Conservation (phyloP, 768 basidiomycete genomes). For the Cyathus striatus region DNA sequence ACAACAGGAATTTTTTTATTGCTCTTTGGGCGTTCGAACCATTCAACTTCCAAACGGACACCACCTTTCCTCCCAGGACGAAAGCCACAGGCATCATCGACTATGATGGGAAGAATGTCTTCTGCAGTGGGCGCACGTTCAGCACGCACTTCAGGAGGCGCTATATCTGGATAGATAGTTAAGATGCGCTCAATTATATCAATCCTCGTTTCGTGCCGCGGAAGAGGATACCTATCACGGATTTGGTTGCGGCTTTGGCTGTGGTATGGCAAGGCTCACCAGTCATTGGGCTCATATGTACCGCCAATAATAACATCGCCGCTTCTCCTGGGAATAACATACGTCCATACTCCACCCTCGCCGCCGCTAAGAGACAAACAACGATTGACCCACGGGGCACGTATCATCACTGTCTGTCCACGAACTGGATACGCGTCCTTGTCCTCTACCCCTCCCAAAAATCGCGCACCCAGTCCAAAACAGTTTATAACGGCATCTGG, state of each 20-base stretch:
- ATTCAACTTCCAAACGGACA: conserved; percentile 45
- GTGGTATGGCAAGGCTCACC: conserved; percentile 26
- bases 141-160: conserved; percentile 37
- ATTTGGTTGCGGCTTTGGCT: background rate
- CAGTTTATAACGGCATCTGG: conserved; percentile 60
- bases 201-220: conserved; percentile 52
- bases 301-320: conserved; percentile 62
- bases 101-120: conserved; percentile 42
- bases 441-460: conserved; percentile 75
- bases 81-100: conserved; percentile 50
- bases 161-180: conserved; percentile 44
- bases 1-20: conserved; percentile 39
- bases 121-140: conserved; percentile 37
- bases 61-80: conserved; percentile 51
- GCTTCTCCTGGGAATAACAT: conserved; percentile 52
- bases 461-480: conserved; percentile 63
- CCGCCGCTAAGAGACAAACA: conserved; percentile 40
- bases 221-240: conserved; percentile 39
- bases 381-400: conserved; percentile 55
- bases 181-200: conserved; percentile 49
- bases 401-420: conserved; percentile 72
- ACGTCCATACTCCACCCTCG: conserved; percentile 40
- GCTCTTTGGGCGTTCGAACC: conserved; percentile 16
- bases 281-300: conserved; percentile 53
- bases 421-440: conserved; percentile 63